phyloP scores from a whole-genome alignment of 2,329 filamentous ascomycete species.

The Polytolypa hystricis region DNA sequence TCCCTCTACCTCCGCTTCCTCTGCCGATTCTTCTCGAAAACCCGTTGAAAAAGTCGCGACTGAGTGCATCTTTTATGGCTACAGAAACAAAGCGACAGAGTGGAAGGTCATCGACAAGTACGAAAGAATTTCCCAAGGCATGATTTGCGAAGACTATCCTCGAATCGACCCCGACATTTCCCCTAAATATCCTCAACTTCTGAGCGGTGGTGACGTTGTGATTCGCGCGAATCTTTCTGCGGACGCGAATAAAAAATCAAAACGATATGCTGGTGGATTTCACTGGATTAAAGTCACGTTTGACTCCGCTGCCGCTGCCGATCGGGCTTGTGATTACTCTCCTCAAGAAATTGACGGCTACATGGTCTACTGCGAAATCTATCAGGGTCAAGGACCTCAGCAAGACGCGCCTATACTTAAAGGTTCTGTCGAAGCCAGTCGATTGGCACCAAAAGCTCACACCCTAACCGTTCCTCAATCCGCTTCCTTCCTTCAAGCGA shows the following conservation, averaged over 20 bases:
- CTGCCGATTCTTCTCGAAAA: conserved; percentile 28
- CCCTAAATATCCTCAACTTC: conserved; percentile 58
- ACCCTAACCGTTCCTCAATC: conserved; percentile 27
- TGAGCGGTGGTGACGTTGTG: conserved; percentile 61
- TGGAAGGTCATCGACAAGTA: conserved; percentile 86
- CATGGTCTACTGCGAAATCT: conserved; percentile 60
- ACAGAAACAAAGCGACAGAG: conserved; percentile 53
- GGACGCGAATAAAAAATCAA: conserved; percentile 67
- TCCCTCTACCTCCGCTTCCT: conserved; percentile 25
- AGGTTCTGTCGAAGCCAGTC: conserved; percentile 20
- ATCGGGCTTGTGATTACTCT: conserved; percentile 57
- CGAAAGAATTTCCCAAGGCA: conserved; percentile 67
- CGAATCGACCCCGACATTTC: conserved; percentile 65
- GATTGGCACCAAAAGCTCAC: conserved; percentile 19
- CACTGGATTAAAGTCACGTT: conserved; percentile 90
- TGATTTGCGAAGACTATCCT: conserved; percentile 87
- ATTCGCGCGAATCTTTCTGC: conserved; percentile 56
- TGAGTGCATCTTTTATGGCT: conserved; percentile 79
- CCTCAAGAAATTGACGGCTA: conserved; percentile 62
- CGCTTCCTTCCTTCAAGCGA: conserved; percentile 22
- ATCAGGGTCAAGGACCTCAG: conserved; percentile 52
- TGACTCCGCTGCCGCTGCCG: conserved; percentile 60
- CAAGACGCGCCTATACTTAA: conserved; percentile 54
- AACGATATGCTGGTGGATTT: conserved; percentile 68
- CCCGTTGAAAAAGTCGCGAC: conserved; percentile 46